phyloP scores from a whole-genome alignment of 129 eudicot species.

The Smallanthus sonchifolius region DNA sequence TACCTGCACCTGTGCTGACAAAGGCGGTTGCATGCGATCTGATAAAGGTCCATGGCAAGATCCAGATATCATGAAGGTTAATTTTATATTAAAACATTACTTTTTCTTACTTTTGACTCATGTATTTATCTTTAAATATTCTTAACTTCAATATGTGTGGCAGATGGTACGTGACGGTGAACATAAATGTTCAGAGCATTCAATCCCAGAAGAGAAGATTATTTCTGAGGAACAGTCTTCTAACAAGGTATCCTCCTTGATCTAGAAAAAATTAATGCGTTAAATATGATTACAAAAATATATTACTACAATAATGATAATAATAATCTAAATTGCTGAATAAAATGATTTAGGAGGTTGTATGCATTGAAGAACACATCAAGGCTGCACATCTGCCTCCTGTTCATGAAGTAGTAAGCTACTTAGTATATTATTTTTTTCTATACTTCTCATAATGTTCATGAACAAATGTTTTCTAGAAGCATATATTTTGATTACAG shows the following conservation, averaged over 20 bases:
- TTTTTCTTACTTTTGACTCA: not conserved
- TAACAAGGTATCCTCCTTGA: constrained; percentile 20
- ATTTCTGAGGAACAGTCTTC: constrained; percentile 58
- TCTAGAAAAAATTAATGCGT: not conserved
- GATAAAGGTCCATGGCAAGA: constrained; percentile 99
- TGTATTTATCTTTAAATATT: not conserved
- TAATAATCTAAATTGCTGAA: not conserved
- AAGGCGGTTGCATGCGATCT: constrained; percentile 87
- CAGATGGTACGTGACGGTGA: constrained; percentile 89
- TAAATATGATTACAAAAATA: not conserved
- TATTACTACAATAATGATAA: not conserved
- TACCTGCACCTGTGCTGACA: constrained; percentile 72
- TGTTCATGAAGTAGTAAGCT: constrained; percentile 56
- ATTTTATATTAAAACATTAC: not conserved
- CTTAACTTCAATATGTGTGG: not conserved
- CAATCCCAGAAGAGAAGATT: constrained; percentile 56
- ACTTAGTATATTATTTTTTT: not conserved
- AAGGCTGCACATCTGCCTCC: constrained; percentile 41
- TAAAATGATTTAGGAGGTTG: not conserved
- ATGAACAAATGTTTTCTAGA: not conserved
- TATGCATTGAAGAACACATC: constrained; percentile 11
- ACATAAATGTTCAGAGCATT: constrained; percentile 53
- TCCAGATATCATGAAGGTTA: constrained; percentile 84
- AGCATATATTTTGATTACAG: not conserved
- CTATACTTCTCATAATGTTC: not conserved